Conservation (phyloP, 129 eudicot species). For the Lonicera japonica region DNA sequence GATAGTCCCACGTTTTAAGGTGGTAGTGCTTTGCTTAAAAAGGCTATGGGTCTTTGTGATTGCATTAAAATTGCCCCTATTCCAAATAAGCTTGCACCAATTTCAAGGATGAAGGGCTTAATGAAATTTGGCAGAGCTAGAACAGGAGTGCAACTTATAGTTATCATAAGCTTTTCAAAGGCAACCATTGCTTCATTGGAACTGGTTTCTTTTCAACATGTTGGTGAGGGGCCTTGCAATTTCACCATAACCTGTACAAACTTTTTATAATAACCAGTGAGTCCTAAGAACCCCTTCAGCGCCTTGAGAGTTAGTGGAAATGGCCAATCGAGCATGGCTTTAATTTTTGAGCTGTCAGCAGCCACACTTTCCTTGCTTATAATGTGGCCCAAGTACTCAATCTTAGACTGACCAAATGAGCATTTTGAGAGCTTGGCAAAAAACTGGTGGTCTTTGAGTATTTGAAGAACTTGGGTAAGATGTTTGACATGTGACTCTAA, state of each 20-base stretch:
- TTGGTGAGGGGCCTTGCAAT: too few relatives aligned
- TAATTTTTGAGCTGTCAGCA: background rate
- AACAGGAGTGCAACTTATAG: background rate
- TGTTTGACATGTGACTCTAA: background rate
- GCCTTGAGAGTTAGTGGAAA: background rate
- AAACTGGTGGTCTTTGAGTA: background rate
- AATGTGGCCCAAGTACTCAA: background rate
- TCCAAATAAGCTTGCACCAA: background rate
- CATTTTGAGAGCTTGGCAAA: background rate
- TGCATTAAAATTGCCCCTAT: background rate
- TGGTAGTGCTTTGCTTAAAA: background rate
- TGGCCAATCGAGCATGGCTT: background rate
- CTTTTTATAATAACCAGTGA: too few relatives aligned
- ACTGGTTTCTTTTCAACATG: background rate
- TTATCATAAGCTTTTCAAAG: background rate
- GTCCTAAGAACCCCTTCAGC: background rate
- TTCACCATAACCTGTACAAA: too few relatives aligned
- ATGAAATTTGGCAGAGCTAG: background rate
- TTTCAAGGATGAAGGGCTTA: background rate
- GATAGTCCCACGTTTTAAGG: background rate
- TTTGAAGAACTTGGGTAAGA: background rate
- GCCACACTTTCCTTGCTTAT: background rate
- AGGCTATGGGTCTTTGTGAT: background rate
- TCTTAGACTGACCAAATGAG: background rate
- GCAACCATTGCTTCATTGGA: background rate